Evolutionary conservation across 2,329 filamentous ascomycete genomes (phyloP), one percentile per base, ranked within the genome.

Genomic region (Diaporthe velutina): DNA sequence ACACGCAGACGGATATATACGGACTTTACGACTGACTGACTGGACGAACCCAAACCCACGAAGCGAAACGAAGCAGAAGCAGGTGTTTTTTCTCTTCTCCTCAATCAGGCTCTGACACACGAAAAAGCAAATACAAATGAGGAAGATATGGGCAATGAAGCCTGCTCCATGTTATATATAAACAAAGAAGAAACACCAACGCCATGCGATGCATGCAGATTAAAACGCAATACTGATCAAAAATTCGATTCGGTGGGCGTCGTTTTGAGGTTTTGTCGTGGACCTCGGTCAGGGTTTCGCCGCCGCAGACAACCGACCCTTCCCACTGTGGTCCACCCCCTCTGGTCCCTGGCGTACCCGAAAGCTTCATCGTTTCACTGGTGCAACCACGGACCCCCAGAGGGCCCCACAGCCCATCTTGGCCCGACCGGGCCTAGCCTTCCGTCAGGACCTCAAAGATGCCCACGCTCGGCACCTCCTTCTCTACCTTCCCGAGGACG

Each of bases 401-500:
- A n/a, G 22, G 50, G 8, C 33, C 8, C 30, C n/a, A n/a, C n/a
- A 28, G n/a, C 5, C 15, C 15, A 19, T 10, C 19, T 9, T 3
- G 2, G 30, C 1, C 1, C n/a, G n/a, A n/a, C n/a, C n/a, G n/a
- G n/a, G 17, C 28, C n/a, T 58, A 76, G 17, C 75, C 75, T 30
- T 76, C 54, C 8, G 28, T 74, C 70, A 76, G 35, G 13, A 76
- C 75, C 73, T 76, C 73, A 38, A 76, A 76, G 73, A 76, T 76
- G 5, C 75, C 73, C 22, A 74, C 68, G 28, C 33, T 68, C 22
- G 68, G 68, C 28, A 54, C 68, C 40, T 76, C 75, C 61, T 67
- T 72, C 73, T 73, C 75, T 8, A 52, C 55, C 2, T 13, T 38
- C 4, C 73, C 75, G n/a, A 72, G 71, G 30, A 76, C 55, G 38